Conservation (phyloP, 352 stramenopile genomes). For the Albugo laibachii region DNA sequence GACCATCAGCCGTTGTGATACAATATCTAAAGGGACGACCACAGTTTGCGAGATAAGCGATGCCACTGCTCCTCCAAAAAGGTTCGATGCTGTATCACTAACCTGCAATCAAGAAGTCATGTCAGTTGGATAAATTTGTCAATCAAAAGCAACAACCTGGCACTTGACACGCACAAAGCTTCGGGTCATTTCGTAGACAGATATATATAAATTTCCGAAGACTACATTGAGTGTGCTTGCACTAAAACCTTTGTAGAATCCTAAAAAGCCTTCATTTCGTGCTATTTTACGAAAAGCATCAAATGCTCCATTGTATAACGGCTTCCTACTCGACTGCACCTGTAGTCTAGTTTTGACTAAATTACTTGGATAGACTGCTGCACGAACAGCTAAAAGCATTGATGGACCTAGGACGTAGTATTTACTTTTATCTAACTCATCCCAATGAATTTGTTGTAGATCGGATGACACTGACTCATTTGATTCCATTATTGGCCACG, state of each 20-base stretch:
- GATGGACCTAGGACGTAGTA: slow-evolving; percentile 72
- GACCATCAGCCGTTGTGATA: slow-evolving; percentile 81
- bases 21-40: slow-evolving; percentile 74
- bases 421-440: slow-evolving; percentile 74
- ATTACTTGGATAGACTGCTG: slow-evolving; percentile 72
- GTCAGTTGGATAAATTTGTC: not conserved
- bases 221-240: slow-evolving; percentile 69
- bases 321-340: slow-evolving; percentile 47
- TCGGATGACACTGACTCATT: not conserved
- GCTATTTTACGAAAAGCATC: slow-evolving; percentile 75
- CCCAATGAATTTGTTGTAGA: slow-evolving; percentile 74
- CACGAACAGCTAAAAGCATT: slow-evolving; percentile 65
- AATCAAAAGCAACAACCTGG: not conserved
- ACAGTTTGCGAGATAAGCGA: slow-evolving; percentile 73
- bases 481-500: too few relatives aligned
- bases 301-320: slow-evolving; percentile 58
- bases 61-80: slow-evolving; percentile 46
- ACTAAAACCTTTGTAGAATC: slow-evolving; percentile 78
- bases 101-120: slow-evolving; percentile 11
- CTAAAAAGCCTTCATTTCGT: slow-evolving; percentile 43
- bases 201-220: slow-evolving; percentile 81
- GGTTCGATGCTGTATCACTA: slow-evolving; percentile 50
- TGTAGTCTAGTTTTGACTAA: slow-evolving; percentile 79
- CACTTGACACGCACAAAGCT: slow-evolving; percentile 10
- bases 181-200: slow-evolving; percentile 66